Evolutionary conservation across 2,329 filamentous ascomycete species (phyloP).

Genomic region (Colletotrichum navitas): DNA sequence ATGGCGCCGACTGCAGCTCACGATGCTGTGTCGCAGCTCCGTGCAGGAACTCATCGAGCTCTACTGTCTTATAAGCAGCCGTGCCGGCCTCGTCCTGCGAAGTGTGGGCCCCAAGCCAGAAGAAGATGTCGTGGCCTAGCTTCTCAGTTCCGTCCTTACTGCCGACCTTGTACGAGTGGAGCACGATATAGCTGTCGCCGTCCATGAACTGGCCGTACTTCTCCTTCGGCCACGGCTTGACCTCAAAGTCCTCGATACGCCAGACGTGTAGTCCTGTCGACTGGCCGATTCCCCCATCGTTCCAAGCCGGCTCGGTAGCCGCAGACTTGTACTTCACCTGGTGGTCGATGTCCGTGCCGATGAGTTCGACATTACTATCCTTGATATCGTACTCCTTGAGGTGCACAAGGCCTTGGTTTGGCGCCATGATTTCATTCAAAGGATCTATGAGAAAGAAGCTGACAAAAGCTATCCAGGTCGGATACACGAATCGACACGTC

Average conservation of each 20-base stretch:
- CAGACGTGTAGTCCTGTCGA: slow-evolving; percentile 70
- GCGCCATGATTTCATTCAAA: slow-evolving; percentile 62
- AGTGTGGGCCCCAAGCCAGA: slow-evolving; percentile 76
- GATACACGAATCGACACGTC: not conserved
- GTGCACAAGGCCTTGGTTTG: slow-evolving; percentile 72
- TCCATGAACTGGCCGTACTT: slow-evolving; percentile 73
- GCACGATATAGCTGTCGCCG: slow-evolving; percentile 76
- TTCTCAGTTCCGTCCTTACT: slow-evolving; percentile 57
- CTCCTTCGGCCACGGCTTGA: slow-evolving; percentile 70
- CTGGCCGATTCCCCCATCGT: slow-evolving; percentile 66
- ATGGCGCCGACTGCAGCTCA: slow-evolving; percentile 71
- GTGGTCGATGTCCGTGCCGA: slow-evolving; percentile 74
- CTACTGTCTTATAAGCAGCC: slow-evolving; percentile 78
- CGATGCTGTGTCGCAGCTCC: slow-evolving; percentile 74
- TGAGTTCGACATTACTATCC: slow-evolving; percentile 76
- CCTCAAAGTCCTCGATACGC: slow-evolving; percentile 77
- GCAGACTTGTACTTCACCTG: slow-evolving; percentile 77
- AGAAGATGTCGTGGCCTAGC: slow-evolving; percentile 75
- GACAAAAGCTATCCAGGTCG: not conserved
- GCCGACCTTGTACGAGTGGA: slow-evolving; percentile 69
- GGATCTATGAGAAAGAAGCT: not conserved
- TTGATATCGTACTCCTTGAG: slow-evolving; percentile 75
- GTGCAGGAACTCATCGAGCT: slow-evolving; percentile 75
- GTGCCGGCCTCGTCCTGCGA: slow-evolving; percentile 77
- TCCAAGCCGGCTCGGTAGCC: slow-evolving; percentile 75